Base-by-base conservation (phyloP, 768 basidiomycete genomes). In the Xerocomellus chrysenteron region DNA sequence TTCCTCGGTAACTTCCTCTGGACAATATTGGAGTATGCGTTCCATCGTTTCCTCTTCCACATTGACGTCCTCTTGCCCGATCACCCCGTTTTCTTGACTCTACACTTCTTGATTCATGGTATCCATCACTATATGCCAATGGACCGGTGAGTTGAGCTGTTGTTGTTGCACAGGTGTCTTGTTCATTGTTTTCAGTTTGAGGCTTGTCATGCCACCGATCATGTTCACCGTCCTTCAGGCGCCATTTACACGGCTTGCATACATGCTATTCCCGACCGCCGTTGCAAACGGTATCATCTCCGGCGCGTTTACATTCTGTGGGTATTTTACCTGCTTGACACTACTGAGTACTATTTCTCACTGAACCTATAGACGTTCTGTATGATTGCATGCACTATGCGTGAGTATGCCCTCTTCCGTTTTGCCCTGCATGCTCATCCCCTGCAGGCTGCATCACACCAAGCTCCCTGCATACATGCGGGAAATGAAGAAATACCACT, bases 21-120 rank as follows among this genome's bases (percentile, higher is more conserved):
- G 96, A 98, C 97, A 0, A 70, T 97, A 56, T 74, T 97, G 71
- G 97, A 98, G 73, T 99, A 98, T 70, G 76, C 79, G 13, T 75
- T 99, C 66, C 97, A 99, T 74, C 88, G 97, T 41, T 98, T 98
- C 84, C 75, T 99, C 48, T 99, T 99, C 85, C 97, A 99, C 73
- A 76, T 99, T 64, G 97, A 99, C 68, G 79, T 84, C 10, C 73
- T 80, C 66, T 82, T 99, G 21, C 97, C 97, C 3, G 97, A 99
- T 73, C 79, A 76, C 55, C 87, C 88, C 6, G 74, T 76, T 50
- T 91, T 88, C 74, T 78, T 98, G 66, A 84, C 85, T 42, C 69
- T 98, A 26, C 97, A 99, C 69, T 99, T 99, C 75, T 69, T 92
- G 65, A 78, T 92, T 69, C 97, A 98, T 67, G 97, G 97, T 16